phyloP scores from a whole-genome alignment of 192 early-diverging fungal species.

The Rhizophagus prolifer region DNA sequence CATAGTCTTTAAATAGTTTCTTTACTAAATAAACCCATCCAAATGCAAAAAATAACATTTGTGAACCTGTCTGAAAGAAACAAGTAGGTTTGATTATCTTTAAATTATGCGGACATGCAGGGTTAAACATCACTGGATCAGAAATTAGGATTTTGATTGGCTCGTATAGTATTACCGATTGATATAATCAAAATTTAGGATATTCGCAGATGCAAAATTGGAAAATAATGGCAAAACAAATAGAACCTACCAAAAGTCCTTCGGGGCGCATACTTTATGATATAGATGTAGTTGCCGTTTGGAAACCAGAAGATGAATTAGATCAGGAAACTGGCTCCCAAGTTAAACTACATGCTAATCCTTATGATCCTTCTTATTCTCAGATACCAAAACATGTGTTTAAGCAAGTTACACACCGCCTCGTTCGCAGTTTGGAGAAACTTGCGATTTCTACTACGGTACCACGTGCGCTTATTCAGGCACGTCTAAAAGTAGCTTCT shows the following conservation, averaged over 20 bases:
- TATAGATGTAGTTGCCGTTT: conserved; percentile 40
- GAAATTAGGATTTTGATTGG: too few relatives aligned
- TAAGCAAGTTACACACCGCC: conserved; percentile 26
- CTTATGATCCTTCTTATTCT: conserved; percentile 16
- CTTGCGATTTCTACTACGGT: conserved; percentile 42
- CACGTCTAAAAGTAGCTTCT: conserved; percentile 36
- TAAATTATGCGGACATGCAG: neutral
- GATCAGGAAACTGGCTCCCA: conserved; percentile 23
- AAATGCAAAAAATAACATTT: conserved; percentile 66
- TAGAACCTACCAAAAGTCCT: neutral
- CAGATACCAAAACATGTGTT: conserved; percentile 28
- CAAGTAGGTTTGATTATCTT: neutral
- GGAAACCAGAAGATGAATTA: conserved; percentile 42
- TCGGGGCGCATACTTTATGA: conserved; percentile 36
- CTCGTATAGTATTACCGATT: too few relatives aligned
- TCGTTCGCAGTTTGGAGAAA: conserved; percentile 24
- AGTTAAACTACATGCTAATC: conserved; percentile 22
- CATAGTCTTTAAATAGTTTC: conserved; percentile 69
- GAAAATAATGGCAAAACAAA: neutral
- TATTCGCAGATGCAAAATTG: too few relatives aligned
- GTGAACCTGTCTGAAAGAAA: conserved; percentile 41
- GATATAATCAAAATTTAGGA: too few relatives aligned
- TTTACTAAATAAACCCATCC: conserved; percentile 71
- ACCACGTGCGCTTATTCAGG: conserved; percentile 39
- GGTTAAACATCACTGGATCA: too few relatives aligned